These are phyloP conservation scores for Eimeria brunetti DNA, from an alignment of 169 alveolate genomes.

Conservation along the genomic window DNA sequence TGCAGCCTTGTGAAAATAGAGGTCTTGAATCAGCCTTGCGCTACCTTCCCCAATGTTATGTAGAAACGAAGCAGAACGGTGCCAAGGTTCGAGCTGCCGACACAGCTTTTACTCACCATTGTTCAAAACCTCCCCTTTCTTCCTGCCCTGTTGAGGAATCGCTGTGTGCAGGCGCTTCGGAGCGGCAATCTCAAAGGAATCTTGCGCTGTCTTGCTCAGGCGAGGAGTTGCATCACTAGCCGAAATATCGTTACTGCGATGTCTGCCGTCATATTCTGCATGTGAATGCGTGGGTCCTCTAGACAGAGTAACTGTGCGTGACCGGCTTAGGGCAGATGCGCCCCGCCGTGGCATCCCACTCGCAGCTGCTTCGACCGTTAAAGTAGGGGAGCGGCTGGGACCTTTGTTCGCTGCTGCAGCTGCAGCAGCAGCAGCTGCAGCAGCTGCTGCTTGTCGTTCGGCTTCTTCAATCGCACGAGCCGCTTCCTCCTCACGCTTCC, in stretches of 20 bases:
- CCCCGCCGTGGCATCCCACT: slow-evolving; percentile 24
- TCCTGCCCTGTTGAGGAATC: slow-evolving; percentile 69
- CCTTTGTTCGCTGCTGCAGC: slow-evolving; percentile 32
- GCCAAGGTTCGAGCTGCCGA: not conserved
- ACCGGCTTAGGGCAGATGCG: slow-evolving; percentile 29
- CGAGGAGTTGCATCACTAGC: not conserved
- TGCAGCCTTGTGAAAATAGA: not conserved
- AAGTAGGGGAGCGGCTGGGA: slow-evolving; percentile 55
- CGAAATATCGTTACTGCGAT: not conserved
- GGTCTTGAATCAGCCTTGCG: not conserved
- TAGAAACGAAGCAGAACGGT: not conserved
- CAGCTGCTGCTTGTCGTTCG: slow-evolving; percentile 53
- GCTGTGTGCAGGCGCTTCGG: slow-evolving; percentile 64
- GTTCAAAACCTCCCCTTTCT: slow-evolving; percentile 57
- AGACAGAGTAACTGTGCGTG: slow-evolving; percentile 58
- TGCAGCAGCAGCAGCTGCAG: slow-evolving; percentile 34
- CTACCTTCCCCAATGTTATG: not conserved
- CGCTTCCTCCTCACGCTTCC: slow-evolving; percentile 48
- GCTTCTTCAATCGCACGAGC: slow-evolving; percentile 50
- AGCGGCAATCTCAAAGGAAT: slow-evolving; percentile 54
- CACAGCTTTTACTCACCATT: slow-evolving; percentile 24
- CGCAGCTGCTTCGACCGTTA: slow-evolving; percentile 72
- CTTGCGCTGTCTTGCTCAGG: slow-evolving; percentile 35
- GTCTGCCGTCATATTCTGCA: not conserved
- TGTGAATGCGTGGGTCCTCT: slow-evolving; percentile 20